Conservation (phyloP, 2,329 filamentous ascomycete genomes). For the Neodidymelliopsis sp. region DNA sequence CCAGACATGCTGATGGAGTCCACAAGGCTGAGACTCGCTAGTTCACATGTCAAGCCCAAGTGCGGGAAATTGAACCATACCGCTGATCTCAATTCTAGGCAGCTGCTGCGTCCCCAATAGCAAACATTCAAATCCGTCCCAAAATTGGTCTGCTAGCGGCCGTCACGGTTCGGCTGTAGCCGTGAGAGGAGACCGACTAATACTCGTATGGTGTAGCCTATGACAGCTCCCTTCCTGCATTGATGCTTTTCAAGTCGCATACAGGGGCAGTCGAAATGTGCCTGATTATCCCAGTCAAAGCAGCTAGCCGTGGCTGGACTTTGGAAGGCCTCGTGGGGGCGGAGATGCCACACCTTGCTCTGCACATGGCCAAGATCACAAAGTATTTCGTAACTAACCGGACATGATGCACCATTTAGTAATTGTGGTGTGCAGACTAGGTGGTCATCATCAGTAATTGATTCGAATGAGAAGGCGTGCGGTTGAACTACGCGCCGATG, state of each 20-base stretch:
- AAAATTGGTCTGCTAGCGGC: neutral
- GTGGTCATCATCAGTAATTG: conserved; percentile 14
- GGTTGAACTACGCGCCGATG: neutral
- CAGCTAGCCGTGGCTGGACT: too few species aligned
- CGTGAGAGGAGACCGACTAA: neutral
- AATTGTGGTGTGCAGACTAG: too few species aligned
- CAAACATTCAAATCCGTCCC: neutral
- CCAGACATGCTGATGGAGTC: neutral
- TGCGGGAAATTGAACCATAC: too few species aligned
- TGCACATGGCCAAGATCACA: too few species aligned
- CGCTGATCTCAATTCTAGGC: too few species aligned
- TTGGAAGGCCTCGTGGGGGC: too few species aligned
- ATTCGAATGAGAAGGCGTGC: neutral
- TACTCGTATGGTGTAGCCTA: neutral
- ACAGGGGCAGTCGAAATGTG: neutral
- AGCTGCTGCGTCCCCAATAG: too few species aligned
- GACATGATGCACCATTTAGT: too few species aligned
- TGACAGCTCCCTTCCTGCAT: neutral
- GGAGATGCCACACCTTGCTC: too few species aligned
- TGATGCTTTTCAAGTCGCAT: neutral
- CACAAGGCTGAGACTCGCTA: neutral
- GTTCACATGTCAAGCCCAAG: neutral
- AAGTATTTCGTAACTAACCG: too few species aligned
- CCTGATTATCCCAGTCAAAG: too few species aligned
- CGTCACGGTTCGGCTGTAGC: conserved; percentile 1